Base-by-base conservation (phyloP, 2,329 filamentous ascomycete species). In the Aspergillus arachidicola region DNA sequence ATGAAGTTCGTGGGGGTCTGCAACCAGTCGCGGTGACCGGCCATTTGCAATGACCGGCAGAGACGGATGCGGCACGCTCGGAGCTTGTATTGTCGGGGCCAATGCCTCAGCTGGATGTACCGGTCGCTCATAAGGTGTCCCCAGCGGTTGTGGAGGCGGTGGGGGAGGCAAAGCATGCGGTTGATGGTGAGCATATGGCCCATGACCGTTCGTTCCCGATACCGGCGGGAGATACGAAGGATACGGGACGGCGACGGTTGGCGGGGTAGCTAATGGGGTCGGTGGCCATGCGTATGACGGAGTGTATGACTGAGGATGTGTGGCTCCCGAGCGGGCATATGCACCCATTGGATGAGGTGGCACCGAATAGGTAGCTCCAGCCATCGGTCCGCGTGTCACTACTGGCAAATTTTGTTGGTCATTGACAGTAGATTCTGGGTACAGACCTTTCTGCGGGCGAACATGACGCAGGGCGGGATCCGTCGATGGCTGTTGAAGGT, bases 371-470 rank as follows among this genome's bases (percentile, higher is more conserved):
- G 77, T 70, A 19, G 84, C 82, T 11, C 85, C 86, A 36, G 82
- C 79, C 85, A 89, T 88, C 6, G 87, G 93, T 0, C 90, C 87
- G 68, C 93, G 87, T 14, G 93, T 94, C 45, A 96, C 87, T 3
- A 92, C 89, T 14, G 94, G 92, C 16, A 93, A 89, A 63, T 90
- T 90, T 75, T 90, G 90, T 66, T 89, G 85, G 73, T 97, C 94
- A 74, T 93, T 92, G 70, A 97, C 88, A 53, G 93, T 96, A 1
- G 94, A 96, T 78, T 99, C 95, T 0, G 95, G 95, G 76, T 99
- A 99, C 87, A 98, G 93, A 75, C 94, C 94, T 83, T 97, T 97
- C 53, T 90, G 86, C 0, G 94, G 94, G 2, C 92, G 84, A 66
- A 99, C 95, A 73, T 91, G 87, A 70, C 93, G 89, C 58, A 99